Conservation (phyloP, 306 rosid species). For the Cercis canadensis region DNA sequence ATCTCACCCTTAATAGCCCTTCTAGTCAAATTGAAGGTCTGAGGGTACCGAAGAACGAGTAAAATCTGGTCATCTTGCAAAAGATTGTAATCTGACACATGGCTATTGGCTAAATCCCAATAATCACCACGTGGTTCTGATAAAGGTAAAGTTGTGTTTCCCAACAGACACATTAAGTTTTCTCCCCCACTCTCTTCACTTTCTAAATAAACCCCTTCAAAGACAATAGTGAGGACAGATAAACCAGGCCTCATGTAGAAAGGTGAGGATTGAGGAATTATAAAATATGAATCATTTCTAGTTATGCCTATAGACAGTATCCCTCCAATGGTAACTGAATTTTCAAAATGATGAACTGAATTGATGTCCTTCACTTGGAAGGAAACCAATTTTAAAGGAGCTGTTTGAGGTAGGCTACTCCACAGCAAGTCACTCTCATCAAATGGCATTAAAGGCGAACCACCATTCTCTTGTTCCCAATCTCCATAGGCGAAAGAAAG, state of each 20-base stretch:
- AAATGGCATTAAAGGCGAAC: conserved; percentile 23
- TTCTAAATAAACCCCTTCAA: conserved; percentile 35
- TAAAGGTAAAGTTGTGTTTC: conserved; percentile 20
- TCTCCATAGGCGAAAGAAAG: conserved; percentile 28
- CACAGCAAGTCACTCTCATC: conserved; percentile 25
- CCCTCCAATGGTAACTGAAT: conserved; percentile 31
- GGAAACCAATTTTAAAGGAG: conserved; percentile 19
- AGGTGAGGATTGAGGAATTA: conserved; percentile 1
- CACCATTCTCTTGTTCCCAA: conserved; percentile 27
- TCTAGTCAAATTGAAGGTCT: conserved; percentile 25
- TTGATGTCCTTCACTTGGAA: conserved; percentile 22
- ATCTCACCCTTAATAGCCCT: conserved; percentile 33
- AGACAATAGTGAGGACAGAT: conserved; percentile 16
- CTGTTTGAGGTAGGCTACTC: neutral
- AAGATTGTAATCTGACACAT: no score
- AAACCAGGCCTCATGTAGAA: conserved; percentile 29
- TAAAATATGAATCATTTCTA: conserved; percentile 11
- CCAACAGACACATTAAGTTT: conserved; percentile 22
- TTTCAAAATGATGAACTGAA: conserved; percentile 13
- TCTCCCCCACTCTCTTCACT: conserved; percentile 14
- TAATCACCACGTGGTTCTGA: neutral
- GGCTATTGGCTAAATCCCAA: conserved; percentile 4
- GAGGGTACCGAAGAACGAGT: conserved; percentile 30
- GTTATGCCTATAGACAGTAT: conserved; percentile 12
- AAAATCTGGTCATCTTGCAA: conserved; percentile 24